These are phyloP conservation scores for Lactifluus hygrophoroides DNA, from an alignment of 768 basidiomycete species.

Conservation along the genomic window DNA sequence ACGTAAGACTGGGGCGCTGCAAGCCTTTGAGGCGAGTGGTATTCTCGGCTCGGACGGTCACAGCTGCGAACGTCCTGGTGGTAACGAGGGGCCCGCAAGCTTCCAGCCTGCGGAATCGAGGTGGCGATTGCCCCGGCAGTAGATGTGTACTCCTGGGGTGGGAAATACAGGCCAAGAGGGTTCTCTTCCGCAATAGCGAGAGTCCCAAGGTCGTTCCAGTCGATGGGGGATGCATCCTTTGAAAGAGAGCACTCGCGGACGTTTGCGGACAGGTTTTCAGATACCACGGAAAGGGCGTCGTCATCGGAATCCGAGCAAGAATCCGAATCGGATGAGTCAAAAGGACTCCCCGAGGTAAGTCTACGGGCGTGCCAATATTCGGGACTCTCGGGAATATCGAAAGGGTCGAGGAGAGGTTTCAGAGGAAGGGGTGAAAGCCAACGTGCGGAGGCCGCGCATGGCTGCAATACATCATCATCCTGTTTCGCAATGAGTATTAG, in stretches of 20 bases:
- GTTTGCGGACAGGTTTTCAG: neutral
- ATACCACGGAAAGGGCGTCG: neutral
- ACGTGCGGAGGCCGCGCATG: neutral
- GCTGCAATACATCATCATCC: neutral
- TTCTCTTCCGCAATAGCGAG: neutral
- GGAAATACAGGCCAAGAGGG: neutral
- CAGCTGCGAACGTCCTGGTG: constrained; percentile 6
- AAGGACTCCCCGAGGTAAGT: neutral
- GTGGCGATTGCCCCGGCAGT: neutral
- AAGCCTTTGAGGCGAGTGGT: neutral
- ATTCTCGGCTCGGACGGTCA: neutral
- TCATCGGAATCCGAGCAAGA: neutral
- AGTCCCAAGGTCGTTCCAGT: neutral
- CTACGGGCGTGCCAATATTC: neutral
- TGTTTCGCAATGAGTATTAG: neutral
- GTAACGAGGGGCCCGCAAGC: neutral
- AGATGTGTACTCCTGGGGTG: neutral
- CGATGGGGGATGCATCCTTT: neutral
- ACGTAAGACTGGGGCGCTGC: neutral
- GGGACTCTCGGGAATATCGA: neutral
- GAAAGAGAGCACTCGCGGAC: too few relatives aligned
- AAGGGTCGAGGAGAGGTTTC: neutral
- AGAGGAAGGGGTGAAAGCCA: neutral
- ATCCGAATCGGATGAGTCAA: constrained; percentile 3
- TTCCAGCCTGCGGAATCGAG: neutral